Evolutionary conservation across 2,329 filamentous ascomycete genomes (phyloP).

Genomic region (Lachnellula cervina): DNA sequence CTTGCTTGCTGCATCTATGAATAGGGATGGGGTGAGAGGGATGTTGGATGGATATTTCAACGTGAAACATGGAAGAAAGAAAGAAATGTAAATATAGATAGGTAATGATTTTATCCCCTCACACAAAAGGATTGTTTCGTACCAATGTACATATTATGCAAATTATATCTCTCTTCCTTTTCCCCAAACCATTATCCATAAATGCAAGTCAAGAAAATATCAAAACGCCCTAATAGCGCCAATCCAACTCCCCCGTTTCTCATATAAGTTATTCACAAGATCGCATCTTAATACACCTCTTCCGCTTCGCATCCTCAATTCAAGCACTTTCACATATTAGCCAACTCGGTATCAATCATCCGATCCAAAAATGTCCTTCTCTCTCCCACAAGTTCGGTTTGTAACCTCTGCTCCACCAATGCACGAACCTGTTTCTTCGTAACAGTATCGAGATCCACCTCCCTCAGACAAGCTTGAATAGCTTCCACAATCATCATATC

Average conservation of each 20-base stretch:
- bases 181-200: not conserved
- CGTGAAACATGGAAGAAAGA: not conserved
- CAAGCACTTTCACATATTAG: slow-evolving; percentile 67
- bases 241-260: not conserved
- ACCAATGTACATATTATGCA: not conserved
- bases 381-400: slow-evolving; percentile 83
- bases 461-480: slow-evolving; percentile 74
- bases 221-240: not conserved
- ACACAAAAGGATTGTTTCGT: not conserved
- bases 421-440: slow-evolving; percentile 96
- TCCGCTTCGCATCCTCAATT: not conserved
- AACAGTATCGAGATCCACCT: slow-evolving; percentile 92
- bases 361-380: slow-evolving; percentile 84
- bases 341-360: slow-evolving; percentile 89
- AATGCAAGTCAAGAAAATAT: not conserved
- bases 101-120: too few relatives aligned
- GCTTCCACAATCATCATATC: slow-evolving; percentile 78
- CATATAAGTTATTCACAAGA: not conserved
- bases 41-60: too few relatives aligned
- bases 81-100: not conserved
- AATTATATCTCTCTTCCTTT: not conserved
- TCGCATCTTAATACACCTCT: not conserved
- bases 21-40: too few relatives aligned
- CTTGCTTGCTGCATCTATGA: too few relatives aligned
- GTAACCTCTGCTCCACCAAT: slow-evolving; percentile 86